Percentiles rank a stretch among this genome's conserved stretches.
These are phyloP conservation scores for Beta macrorhiza DNA, from an alignment of 179 eudicot species.

Conservation along the genomic window DNA sequence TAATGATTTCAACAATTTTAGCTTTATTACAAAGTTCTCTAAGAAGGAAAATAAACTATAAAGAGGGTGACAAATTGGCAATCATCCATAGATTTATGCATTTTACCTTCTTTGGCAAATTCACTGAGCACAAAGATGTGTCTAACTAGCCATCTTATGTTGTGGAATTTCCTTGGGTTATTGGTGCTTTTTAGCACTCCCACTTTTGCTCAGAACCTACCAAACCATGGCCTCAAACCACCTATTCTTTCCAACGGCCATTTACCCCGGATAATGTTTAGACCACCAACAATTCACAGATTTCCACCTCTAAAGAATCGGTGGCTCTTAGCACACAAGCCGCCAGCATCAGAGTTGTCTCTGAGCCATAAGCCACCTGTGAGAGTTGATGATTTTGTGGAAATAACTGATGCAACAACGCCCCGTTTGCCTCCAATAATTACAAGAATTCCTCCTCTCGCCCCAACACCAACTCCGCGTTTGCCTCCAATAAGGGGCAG, in stretches of 20 bases:
- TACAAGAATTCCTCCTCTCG: background rate
- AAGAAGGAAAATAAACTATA: background rate
- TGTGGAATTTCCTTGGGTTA: constrained; percentile 24
- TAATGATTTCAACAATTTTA: background rate
- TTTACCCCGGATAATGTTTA: background rate
- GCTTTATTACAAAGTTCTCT: background rate
- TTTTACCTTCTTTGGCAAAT: background rate
- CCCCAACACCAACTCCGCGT: background rate
- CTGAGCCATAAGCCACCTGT: background rate
- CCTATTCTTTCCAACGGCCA: background rate
- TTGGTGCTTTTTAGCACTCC: constrained; percentile 16
- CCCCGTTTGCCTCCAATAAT: constrained; percentile 18
- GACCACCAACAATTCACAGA: background rate
- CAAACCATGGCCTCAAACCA: background rate
- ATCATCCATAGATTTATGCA: background rate
- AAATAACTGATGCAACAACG: background rate
- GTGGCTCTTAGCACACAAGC: background rate
- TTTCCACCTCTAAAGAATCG: background rate
- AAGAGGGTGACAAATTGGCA: background rate
- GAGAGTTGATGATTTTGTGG: background rate
- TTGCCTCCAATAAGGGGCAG: background rate
- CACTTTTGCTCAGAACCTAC: constrained; percentile 5
- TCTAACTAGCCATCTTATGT: background rate
- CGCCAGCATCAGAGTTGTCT: background rate
- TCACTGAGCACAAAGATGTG: constrained; percentile 21